Conservation (phyloP, 345 rosid species). For the Hirschfeldia incana region DNA sequence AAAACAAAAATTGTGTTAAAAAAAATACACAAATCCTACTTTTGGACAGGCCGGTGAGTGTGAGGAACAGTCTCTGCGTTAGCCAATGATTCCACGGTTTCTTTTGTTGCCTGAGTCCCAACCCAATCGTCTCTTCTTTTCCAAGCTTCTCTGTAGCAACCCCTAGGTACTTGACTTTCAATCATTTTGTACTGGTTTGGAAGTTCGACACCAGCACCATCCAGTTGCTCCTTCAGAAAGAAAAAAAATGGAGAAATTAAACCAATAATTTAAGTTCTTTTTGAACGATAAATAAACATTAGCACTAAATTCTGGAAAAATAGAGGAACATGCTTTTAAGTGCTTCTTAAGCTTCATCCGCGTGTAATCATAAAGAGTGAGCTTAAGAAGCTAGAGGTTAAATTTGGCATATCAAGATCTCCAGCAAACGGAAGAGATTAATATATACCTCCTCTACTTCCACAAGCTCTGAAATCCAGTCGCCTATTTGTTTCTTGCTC, state of each 20-base stretch:
- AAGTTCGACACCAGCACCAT: conserved; percentile 92
- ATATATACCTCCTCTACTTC: conserved; percentile 94
- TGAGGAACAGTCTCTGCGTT: conserved; percentile 92
- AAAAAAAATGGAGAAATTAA: conserved; percentile 2
- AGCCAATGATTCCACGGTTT: conserved; percentile 62
- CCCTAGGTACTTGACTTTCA: conserved; percentile 75
- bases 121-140: conserved; percentile 90
- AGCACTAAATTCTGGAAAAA: neutral
- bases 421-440: conserved; percentile 14
- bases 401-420: conserved; percentile 1
- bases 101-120: conserved; percentile 78
- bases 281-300: neutral
- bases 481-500: conserved; percentile 85
- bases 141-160: conserved; percentile 95
- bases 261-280: neutral
- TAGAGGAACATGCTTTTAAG: conserved; percentile 69
- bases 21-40: conserved; percentile 45
- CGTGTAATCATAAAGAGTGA: conserved; percentile 41
- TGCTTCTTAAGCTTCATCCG: conserved; percentile 98
- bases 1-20: neutral
- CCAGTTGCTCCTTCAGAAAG: conserved; percentile 80
- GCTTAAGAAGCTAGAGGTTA: conserved; percentile 1
- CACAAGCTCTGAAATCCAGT: conserved; percentile 67
- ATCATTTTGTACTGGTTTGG: conserved; percentile 81
- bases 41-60: conserved; percentile 75